Evolutionary conservation across 176 grass and related monocot genomes (phyloP).

Genomic region (Triticum monococcum): DNA sequence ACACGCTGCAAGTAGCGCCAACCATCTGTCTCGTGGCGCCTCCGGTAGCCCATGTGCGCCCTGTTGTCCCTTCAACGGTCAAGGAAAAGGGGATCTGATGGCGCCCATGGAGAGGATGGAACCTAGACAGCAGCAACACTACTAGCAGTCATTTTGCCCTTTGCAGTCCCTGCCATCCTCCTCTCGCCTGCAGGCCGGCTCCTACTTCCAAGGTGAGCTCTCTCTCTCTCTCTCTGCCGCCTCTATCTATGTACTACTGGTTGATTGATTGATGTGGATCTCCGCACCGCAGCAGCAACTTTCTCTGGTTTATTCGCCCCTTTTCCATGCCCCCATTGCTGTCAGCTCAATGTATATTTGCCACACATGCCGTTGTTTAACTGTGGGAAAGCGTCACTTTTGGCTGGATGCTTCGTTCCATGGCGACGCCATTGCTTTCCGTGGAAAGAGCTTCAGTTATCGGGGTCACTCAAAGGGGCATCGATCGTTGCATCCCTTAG

Average conservation of each 20-base stretch:
- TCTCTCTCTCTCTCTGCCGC: background rate
- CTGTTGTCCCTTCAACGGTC: constrained; percentile 3
- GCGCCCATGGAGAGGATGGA: constrained; percentile 8
- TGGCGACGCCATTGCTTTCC: background rate
- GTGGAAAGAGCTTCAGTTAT: background rate
- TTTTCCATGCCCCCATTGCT: constrained; percentile 3
- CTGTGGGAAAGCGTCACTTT: background rate
- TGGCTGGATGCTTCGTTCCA: background rate
- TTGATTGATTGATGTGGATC: constrained; percentile 14
- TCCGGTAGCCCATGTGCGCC: constrained; percentile 33
- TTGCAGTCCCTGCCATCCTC: constrained; percentile 15
- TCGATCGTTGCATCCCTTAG: background rate
- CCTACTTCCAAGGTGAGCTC: constrained; percentile 22
- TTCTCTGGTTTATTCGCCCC: background rate
- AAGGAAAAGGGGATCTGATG: constrained; percentile 26
- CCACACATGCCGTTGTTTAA: background rate
- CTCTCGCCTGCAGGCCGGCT: background rate
- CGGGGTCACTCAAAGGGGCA: background rate
- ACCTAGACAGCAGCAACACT: background rate
- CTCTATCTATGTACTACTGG: too few species aligned
- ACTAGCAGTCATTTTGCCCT: background rate
- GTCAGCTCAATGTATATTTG: constrained; percentile 7
- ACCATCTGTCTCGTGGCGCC: background rate
- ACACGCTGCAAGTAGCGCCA: background rate
- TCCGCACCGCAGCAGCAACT: background rate